Conservation (phyloP, 805 yeast species). For the Novakomyces olei region DNA sequence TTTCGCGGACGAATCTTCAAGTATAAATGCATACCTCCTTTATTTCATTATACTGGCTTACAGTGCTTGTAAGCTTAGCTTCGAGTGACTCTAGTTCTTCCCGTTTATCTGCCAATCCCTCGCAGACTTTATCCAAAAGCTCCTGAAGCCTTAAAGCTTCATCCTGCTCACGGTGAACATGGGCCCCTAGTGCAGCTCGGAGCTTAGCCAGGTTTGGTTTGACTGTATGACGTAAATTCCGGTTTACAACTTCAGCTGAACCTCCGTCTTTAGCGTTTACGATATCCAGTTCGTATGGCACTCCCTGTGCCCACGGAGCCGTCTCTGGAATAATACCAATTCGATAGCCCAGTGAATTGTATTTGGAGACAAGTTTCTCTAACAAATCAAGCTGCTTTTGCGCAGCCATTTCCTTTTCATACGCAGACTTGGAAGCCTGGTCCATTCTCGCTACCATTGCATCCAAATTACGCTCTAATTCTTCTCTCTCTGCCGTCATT, state of each 20-base stretch:
- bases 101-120: background rate
- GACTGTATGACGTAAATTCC: background rate
- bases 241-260: constrained; percentile 17
- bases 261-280: no score
- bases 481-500: constrained; percentile 39
- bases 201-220: background rate
- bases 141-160: background rate
- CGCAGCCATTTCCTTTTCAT: constrained; percentile 28
- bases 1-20: constrained; percentile 1
- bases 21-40: constrained; percentile 4
- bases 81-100: background rate
- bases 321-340: constrained; percentile 18
- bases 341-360: constrained; percentile 32
- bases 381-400: constrained; percentile 29
- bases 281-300: background rate
- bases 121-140: background rate
- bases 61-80: background rate
- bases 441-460: constrained; percentile 11
- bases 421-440: constrained; percentile 5
- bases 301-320: constrained; percentile 6
- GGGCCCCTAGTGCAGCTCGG: background rate
- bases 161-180: background rate
- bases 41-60: constrained; percentile 1
- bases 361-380: constrained; percentile 30
- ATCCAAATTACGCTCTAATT: constrained; percentile 33